These are phyloP conservation scores for Aspergillus fumigatiaffinis DNA, from an alignment of 2,329 filamentous ascomycete genomes.

Conservation along the genomic window DNA sequence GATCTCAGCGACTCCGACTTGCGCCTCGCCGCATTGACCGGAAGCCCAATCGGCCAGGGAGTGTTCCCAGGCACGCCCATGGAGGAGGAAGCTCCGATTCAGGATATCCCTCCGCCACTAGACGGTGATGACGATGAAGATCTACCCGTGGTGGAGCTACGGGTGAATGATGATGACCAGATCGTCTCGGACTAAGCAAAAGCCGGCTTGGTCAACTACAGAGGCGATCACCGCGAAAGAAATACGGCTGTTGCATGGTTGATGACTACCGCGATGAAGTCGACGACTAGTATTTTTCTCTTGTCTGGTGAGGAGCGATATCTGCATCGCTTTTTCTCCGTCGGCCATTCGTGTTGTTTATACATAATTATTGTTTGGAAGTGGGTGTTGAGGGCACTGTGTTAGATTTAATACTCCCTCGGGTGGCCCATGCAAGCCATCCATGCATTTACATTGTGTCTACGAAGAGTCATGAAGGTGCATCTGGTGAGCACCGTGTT, in stretches of 20 bases:
- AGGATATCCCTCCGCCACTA: slow-evolving; percentile 29
- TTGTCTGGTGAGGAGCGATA: not conserved
- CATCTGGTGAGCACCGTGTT: not conserved
- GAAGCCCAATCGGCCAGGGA: slow-evolving; percentile 21
- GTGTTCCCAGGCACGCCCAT: slow-evolving; percentile 20
- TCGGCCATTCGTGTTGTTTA: not conserved
- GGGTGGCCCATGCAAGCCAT: not conserved
- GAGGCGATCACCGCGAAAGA: not conserved
- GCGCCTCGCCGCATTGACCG: slow-evolving; percentile 26
- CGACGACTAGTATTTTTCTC: slow-evolving; percentile 3
- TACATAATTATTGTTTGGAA: not conserved
- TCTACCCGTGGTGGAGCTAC: slow-evolving; percentile 41
- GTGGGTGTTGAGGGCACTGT: not conserved
- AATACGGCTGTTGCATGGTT: not conserved
- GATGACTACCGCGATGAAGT: not conserved
- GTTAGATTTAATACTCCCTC: not conserved
- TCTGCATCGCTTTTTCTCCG: not conserved
- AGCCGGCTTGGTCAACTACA: not conserved
- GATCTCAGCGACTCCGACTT: slow-evolving; percentile 32
- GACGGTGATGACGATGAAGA: slow-evolving; percentile 35
- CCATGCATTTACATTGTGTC: not conserved
- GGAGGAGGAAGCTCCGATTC: slow-evolving; percentile 26
- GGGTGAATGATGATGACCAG: slow-evolving; percentile 33
- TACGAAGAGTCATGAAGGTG: not conserved
- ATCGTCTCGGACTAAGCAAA: slow-evolving; percentile 15